Evolutionary conservation across 1,284 basidiomycete species (phyloP).

Genomic region (Ceratobasidium sp.): DNA sequence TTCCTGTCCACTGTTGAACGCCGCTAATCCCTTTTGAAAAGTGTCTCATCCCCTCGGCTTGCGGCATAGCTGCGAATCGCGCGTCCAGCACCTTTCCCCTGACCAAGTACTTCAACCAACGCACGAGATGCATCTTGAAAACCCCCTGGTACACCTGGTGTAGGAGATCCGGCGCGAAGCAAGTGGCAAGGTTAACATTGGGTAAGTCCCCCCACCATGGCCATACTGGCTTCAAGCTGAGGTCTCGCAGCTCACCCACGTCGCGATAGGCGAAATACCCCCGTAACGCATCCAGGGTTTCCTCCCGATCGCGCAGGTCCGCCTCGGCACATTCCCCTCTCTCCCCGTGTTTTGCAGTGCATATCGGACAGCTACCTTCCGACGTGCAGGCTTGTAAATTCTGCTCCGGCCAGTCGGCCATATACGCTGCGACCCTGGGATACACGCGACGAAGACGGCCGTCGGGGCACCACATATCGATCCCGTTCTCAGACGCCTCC

Average conservation of each 20-base stretch:
- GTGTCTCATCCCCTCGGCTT: constrained; percentile 13
- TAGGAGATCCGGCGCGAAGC: constrained; percentile 45
- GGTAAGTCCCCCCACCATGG: constrained; percentile 42
- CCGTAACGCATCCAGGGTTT: neutral
- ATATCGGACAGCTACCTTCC: constrained; percentile 23
- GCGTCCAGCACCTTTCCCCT: neutral
- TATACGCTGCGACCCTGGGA: no score
- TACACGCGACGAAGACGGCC: no score
- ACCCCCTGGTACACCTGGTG: constrained; percentile 46
- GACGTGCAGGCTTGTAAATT: constrained; percentile 5
- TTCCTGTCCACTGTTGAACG: constrained; percentile 4
- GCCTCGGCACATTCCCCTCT: neutral
- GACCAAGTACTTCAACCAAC: constrained; percentile 4
- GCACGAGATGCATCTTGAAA: neutral
- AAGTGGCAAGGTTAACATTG: constrained; percentile 29
- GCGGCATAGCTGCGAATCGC: constrained; percentile 12
- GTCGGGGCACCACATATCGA: constrained; percentile 38
- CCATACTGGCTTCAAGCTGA: neutral
- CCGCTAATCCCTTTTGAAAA: constrained; percentile 16
- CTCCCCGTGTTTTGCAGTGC: neutral
- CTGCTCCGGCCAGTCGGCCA: constrained; percentile 29
- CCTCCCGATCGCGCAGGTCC: neutral
- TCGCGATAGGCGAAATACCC: neutral
- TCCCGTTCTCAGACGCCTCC: constrained; percentile 2
- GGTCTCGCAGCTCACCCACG: neutral